Evolutionary conservation across 2,329 filamentous ascomycete species (phyloP).

Genomic region (Colletotrichum lentis): DNA sequence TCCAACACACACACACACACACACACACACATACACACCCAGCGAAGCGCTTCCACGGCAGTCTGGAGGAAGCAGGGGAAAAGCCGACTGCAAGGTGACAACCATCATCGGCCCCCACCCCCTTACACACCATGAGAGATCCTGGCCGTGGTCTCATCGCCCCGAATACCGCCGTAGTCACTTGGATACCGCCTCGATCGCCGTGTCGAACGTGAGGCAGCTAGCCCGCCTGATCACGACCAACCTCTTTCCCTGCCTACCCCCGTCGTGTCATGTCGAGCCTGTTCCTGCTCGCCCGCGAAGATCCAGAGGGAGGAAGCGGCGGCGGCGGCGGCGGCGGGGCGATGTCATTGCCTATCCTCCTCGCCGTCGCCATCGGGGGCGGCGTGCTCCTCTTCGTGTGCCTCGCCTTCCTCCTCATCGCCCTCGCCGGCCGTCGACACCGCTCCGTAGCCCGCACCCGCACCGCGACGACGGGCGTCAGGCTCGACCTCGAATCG

Average conservation of each 20-base stretch:
- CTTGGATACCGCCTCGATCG: neutral
- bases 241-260: neutral
- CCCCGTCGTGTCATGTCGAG: slow-evolving; percentile 6
- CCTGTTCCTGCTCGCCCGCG: slow-evolving; percentile 7
- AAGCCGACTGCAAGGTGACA: neutral
- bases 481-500: slow-evolving; percentile 14
- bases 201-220: neutral
- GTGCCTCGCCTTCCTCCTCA: slow-evolving; percentile 53
- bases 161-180: neutral
- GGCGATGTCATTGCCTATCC: slow-evolving; percentile 46
- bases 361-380: slow-evolving; percentile 57
- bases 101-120: neutral
- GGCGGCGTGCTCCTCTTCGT: slow-evolving; percentile 58
- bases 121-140: slow-evolving; percentile 11
- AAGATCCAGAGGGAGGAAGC: neutral
- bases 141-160: neutral
- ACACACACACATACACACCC: neutral
- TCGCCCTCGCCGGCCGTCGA: slow-evolving; percentile 49
- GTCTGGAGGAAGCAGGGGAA: neutral
- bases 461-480: neutral
- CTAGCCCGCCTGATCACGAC: neutral
- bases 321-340: neutral
- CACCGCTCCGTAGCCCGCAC: slow-evolving; percentile 38
- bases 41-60: neutral
- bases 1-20: no score